Evolutionary conservation across 1,139 yeast genomes (phyloP).

Genomic region (Hansenula lynferdii): DNA sequence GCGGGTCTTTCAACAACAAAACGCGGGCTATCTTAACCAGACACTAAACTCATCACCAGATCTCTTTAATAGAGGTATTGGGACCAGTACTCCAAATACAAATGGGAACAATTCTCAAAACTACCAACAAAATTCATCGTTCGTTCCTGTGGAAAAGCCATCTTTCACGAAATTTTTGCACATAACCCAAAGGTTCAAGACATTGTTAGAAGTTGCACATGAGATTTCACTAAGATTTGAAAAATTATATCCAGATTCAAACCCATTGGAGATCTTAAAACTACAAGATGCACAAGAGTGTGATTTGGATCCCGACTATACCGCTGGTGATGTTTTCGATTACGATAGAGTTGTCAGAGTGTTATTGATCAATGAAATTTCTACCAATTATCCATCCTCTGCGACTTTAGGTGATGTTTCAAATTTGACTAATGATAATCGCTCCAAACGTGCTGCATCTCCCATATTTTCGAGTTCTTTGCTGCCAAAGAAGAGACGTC

Average conservation of each 20-base stretch:
- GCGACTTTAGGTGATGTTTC: slow-evolving; percentile 3
- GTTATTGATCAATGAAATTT: slow-evolving; percentile 38
- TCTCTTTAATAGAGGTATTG: slow-evolving; percentile 6
- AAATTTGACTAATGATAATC: neutral
- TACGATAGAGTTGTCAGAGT: slow-evolving; percentile 53
- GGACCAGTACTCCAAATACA: slow-evolving; percentile 11
- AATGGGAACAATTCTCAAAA: neutral
- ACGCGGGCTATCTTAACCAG: neutral
- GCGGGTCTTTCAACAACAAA: neutral
- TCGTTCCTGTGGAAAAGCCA: slow-evolving; percentile 11
- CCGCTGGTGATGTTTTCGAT: slow-evolving; percentile 56
- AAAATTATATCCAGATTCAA: slow-evolving; percentile 60
- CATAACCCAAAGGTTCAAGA: slow-evolving; percentile 43
- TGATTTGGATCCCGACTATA: slow-evolving; percentile 74
- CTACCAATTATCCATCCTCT: slow-evolving; percentile 12
- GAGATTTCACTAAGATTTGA: slow-evolving; percentile 48
- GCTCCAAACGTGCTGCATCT: slow-evolving; percentile 16
- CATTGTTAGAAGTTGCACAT: slow-evolving; percentile 41
- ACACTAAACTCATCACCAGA: slow-evolving; percentile 13
- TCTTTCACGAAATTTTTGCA: slow-evolving; percentile 52
- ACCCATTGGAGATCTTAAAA: slow-evolving; percentile 44
- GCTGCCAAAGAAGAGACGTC: slow-evolving; percentile 20
- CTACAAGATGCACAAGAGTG: slow-evolving; percentile 63
- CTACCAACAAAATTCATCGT: neutral
- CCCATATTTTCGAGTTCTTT: slow-evolving; percentile 12